These are phyloP conservation scores for Logfia minima DNA, from an alignment of 129 eudicot species.

Conservation along the genomic window DNA sequence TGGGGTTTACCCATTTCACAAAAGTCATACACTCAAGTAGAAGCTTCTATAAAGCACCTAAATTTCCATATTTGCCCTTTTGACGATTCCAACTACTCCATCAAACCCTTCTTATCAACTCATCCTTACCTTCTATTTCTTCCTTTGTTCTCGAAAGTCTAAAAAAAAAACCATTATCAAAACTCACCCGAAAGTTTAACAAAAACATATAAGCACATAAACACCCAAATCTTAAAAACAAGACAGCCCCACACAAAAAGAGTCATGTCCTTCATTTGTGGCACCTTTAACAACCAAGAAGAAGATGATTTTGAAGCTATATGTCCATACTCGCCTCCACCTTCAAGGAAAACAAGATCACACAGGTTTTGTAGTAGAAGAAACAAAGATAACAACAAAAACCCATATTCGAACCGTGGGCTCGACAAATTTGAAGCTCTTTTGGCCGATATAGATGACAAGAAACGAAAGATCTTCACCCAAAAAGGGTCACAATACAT, in stretches of 20 bases:
- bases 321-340: constrained; percentile 26
- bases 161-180: constrained; percentile 7
- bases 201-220: constrained; percentile 30
- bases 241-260: constrained; percentile 17
- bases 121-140: constrained; percentile 1
- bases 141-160: constrained; percentile 24
- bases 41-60: constrained; percentile 27
- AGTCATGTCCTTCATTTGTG: constrained; percentile 43
- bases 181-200: constrained; percentile 18
- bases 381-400: constrained; percentile 38
- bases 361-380: constrained; percentile 22
- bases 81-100: constrained; percentile 21
- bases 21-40: constrained; percentile 12
- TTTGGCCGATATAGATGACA: constrained; percentile 47
- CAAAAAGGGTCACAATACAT: constrained; percentile 49
- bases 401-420: constrained; percentile 47
- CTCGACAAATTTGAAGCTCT: constrained; percentile 48
- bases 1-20: neutral
- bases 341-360: constrained; percentile 28
- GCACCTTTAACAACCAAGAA: constrained; percentile 33
- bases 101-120: constrained; percentile 29
- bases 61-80: constrained; percentile 25
- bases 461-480: constrained; percentile 48
- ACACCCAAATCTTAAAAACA: constrained; percentile 17
- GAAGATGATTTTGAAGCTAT: constrained; percentile 40